These are phyloP conservation scores for Sarocladium strictum DNA, from an alignment of 2,329 filamentous ascomycete species.

Conservation along the genomic window DNA sequence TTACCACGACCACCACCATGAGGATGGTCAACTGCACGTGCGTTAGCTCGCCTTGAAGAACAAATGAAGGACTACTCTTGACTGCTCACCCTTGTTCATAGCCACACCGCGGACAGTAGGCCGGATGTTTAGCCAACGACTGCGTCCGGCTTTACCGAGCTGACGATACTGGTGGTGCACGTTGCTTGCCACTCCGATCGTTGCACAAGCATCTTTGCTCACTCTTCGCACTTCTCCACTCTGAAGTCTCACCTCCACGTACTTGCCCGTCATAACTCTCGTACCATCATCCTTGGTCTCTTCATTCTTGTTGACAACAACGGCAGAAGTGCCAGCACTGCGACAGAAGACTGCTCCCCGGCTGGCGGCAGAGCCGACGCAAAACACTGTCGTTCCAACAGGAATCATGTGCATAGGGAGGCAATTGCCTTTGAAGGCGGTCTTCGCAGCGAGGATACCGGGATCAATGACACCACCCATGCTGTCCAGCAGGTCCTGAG, in stretches of 20 bases:
- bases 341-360: slow-evolving; percentile 85
- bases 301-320: slow-evolving; percentile 84
- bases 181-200: slow-evolving; percentile 92
- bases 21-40: slow-evolving; percentile 71
- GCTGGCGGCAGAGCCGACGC: slow-evolving; percentile 71
- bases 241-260: slow-evolving; percentile 79
- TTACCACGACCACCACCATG: slow-evolving; percentile 99
- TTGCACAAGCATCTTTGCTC: slow-evolving; percentile 87
- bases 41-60: slow-evolving; percentile 2
- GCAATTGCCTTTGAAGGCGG: slow-evolving; percentile 91
- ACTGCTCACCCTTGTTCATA: slow-evolving; percentile 90
- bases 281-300: slow-evolving; percentile 55
- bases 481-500: slow-evolving; percentile 74
- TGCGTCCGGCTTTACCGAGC: slow-evolving; percentile 91
- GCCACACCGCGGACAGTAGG: slow-evolving; percentile 95
- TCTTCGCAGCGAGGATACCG: slow-evolving; percentile 91
- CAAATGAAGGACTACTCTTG: too few species aligned
- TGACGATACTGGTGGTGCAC: slow-evolving; percentile 83
- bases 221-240: slow-evolving; percentile 90
- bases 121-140: slow-evolving; percentile 87
- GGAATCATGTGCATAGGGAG: slow-evolving; percentile 94
- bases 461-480: slow-evolving; percentile 94
- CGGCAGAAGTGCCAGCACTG: slow-evolving; percentile 87
- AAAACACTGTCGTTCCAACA: slow-evolving; percentile 86
- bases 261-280: slow-evolving; percentile 62